Evolutionary conservation across 257 asterid species (phyloP).

Genomic region (Gentiana straminea): DNA sequence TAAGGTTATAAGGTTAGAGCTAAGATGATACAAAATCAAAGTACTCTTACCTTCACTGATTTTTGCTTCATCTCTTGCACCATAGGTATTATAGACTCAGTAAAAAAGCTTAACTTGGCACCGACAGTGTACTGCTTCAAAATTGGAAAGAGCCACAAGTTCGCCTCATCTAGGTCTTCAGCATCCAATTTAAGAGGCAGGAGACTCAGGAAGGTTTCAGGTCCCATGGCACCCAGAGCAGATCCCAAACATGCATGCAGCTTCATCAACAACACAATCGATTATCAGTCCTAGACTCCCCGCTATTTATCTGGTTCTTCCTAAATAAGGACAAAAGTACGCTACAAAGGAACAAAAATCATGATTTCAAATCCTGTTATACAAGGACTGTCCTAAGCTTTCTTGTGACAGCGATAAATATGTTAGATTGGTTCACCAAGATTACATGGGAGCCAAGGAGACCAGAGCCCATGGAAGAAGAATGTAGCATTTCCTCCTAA

Average conservation of each 20-base stretch:
- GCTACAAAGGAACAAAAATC: background rate
- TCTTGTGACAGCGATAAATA: too few relatives aligned
- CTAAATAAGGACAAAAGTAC: too few relatives aligned
- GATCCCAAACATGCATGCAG: constrained; percentile 88
- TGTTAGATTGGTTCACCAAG: too few relatives aligned
- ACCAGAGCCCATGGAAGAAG: too few relatives aligned
- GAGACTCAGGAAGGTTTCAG: constrained; percentile 53
- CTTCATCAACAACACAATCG: constrained; percentile 27
- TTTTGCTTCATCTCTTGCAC: constrained; percentile 48
- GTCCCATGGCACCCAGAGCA: constrained; percentile 89
- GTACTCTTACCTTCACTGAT: constrained; percentile 50
- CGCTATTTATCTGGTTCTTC: too few relatives aligned
- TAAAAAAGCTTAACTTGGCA: constrained; percentile 55
- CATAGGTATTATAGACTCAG: constrained; percentile 46
- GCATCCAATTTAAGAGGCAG: constrained; percentile 66
- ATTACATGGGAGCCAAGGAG: too few relatives aligned
- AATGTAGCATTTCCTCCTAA: too few relatives aligned
- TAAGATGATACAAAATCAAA: background rate
- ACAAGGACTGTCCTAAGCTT: too few relatives aligned
- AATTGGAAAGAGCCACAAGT: constrained; percentile 85
- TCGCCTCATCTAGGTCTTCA: constrained; percentile 61
- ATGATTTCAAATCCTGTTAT: too few relatives aligned
- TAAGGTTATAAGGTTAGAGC: constrained; percentile 1
- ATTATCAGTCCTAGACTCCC: constrained; percentile 1
- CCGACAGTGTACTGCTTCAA: constrained; percentile 77